phyloP scores from a whole-genome alignment of 805 yeast genomes.

The Lachancea lanzarotensis region DNA sequence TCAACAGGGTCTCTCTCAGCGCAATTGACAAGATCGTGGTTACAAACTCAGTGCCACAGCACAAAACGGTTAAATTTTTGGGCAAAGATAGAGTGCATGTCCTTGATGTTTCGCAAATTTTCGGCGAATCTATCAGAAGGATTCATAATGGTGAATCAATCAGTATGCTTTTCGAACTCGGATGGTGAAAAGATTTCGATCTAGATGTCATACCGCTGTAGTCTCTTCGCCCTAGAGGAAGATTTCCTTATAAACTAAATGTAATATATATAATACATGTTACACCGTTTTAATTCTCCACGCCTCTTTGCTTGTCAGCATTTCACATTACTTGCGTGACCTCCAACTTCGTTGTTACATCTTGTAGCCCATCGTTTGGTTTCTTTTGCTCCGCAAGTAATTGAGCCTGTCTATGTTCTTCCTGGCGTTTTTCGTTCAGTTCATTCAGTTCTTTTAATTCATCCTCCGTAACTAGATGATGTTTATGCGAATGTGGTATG shows the following conservation, averaged over 20 bases:
- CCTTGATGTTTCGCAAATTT: slow-evolving; percentile 77
- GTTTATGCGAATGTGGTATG: slow-evolving; percentile 43
- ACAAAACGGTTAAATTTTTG: slow-evolving; percentile 42
- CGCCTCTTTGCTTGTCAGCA: too few species aligned
- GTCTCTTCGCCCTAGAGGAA: background rate
- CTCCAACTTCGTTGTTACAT: background rate
- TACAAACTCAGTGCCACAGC: slow-evolving; percentile 89
- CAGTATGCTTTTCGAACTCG: slow-evolving; percentile 86
- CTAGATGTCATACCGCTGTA: too few species aligned
- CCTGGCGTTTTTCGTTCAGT: slow-evolving; percentile 34
- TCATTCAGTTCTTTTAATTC: slow-evolving; percentile 45
- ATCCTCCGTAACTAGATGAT: slow-evolving; percentile 64
- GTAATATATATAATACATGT: too few species aligned
- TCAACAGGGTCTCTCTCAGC: slow-evolving; percentile 57
- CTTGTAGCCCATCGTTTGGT: background rate
- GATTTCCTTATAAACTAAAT: too few species aligned
- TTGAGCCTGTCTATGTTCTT: slow-evolving; percentile 23
- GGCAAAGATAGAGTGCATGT: slow-evolving; percentile 63
- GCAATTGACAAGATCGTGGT: slow-evolving; percentile 79
- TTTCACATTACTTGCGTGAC: background rate
- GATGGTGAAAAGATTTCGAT: slow-evolving; percentile 28
- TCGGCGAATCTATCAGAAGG: slow-evolving; percentile 93
- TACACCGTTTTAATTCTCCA: too few species aligned
- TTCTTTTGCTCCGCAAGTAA: slow-evolving; percentile 7
- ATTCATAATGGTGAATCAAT: slow-evolving; percentile 97